Percentiles rank a stretch among this genome's conserved stretches.
These are phyloP conservation scores for Stevia rebaudiana DNA, from an alignment of 140 eudicot genomes.

Conservation along the genomic window DNA sequence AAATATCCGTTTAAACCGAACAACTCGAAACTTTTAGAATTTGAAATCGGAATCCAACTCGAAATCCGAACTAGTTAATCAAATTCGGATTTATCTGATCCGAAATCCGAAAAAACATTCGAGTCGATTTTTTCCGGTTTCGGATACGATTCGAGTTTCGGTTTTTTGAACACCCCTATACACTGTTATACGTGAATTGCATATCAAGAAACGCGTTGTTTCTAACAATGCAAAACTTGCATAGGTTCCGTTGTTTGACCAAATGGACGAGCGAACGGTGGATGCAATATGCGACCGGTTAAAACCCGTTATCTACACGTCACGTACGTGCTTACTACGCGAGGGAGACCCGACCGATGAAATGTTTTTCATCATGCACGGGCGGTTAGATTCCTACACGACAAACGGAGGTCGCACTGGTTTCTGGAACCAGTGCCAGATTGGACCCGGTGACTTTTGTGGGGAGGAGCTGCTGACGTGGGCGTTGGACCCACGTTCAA, in stretches of 20 bases:
- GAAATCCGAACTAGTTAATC: no score
- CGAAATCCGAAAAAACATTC: no score
- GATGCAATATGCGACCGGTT: slow-evolving; percentile 73
- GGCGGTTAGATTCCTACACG: slow-evolving; percentile 67
- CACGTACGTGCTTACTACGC: slow-evolving; percentile 47
- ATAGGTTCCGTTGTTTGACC: slow-evolving; percentile 78
- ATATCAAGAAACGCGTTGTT: neutral
- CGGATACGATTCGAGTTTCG: no score
- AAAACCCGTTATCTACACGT: slow-evolving; percentile 47
- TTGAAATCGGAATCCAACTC: no score
- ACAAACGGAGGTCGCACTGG: slow-evolving; percentile 77
- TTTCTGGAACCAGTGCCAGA: slow-evolving; percentile 51
- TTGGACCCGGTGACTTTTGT: slow-evolving; percentile 76
- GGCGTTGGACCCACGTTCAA: slow-evolving; percentile 65
- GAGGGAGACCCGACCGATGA: slow-evolving; percentile 71
- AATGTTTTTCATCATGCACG: slow-evolving; percentile 77
- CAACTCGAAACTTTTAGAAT: no score
- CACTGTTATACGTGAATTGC: no score
- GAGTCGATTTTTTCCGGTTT: no score
- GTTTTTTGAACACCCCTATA: no score
- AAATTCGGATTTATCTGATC: no score
- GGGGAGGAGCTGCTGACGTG: slow-evolving; percentile 79
- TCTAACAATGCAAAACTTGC: neutral
- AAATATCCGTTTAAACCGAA: no score
- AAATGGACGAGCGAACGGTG: slow-evolving; percentile 66